Evolutionary conservation across 31 red algal species (phyloP).

Genomic region (Bonnemaisonia californica): DNA sequence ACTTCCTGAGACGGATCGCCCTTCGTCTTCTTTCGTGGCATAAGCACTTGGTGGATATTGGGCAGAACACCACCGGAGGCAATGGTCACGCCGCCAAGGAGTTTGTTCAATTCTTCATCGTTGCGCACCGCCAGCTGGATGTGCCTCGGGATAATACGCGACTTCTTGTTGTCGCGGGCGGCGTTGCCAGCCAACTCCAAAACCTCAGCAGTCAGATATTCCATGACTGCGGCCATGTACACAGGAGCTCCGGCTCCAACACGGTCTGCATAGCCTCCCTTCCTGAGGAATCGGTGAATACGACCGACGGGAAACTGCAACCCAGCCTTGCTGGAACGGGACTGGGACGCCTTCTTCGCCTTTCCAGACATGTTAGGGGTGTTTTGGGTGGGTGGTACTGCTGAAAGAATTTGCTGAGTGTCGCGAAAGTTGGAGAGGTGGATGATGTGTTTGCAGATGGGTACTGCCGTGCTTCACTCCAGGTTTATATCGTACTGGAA

Average conservation of each 20-base stretch:
- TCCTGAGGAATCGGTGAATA: slow-evolving; percentile 89
- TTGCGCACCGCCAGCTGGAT: slow-evolving; percentile 98
- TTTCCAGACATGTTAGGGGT: slow-evolving; percentile 65
- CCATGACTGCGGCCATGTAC: slow-evolving; percentile 98
- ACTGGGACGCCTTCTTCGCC: slow-evolving; percentile 76
- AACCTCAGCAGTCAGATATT: slow-evolving; percentile 98
- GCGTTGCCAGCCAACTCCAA: slow-evolving; percentile 95
- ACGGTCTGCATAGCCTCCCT: slow-evolving; percentile 94
- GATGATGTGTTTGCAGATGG: not conserved
- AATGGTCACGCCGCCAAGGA: slow-evolving; percentile 91
- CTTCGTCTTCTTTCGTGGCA: slow-evolving; percentile 94
- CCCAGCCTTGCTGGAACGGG: slow-evolving; percentile 92
- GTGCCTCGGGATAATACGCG: slow-evolving; percentile 97
- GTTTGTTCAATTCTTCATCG: slow-evolving; percentile 99
- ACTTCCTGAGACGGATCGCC: slow-evolving; percentile 78
- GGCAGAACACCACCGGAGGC: slow-evolving; percentile 97
- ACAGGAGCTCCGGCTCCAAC: slow-evolving; percentile 98
- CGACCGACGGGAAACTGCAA: slow-evolving; percentile 99
- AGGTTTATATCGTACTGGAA: not conserved
- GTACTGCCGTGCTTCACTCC: not conserved
- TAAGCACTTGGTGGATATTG: slow-evolving; percentile 91
- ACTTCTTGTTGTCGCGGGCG: slow-evolving; percentile 99
- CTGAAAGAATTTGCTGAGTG: too few species aligned
- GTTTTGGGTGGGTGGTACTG: not conserved
- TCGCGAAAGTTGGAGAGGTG: not conserved